phyloP scores from a whole-genome alignment of 257 asterid species.

The Avicennia marina region DNA sequence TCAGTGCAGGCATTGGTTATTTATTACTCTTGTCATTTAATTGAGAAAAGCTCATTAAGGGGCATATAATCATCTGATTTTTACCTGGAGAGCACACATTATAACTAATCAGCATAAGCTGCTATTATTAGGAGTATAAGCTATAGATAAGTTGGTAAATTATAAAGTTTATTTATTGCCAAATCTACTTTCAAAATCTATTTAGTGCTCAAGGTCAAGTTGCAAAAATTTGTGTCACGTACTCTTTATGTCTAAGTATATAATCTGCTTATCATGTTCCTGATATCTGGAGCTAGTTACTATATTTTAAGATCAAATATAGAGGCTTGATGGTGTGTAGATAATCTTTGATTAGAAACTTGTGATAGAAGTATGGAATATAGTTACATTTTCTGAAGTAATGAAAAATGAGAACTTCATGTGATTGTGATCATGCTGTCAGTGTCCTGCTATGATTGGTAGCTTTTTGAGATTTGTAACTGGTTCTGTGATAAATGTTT shows the following conservation, averaged over 20 bases:
- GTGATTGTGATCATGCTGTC: neutral
- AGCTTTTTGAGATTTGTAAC: too few relatives aligned
- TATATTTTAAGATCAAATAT: constrained; percentile 2
- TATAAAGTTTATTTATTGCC: too few relatives aligned
- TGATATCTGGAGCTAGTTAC: too few relatives aligned
- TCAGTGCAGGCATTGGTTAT: too few relatives aligned
- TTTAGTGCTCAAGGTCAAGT: neutral
- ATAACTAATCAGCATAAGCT: neutral
- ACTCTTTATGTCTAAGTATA: too few relatives aligned
- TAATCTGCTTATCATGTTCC: too few relatives aligned
- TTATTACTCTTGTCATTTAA: neutral
- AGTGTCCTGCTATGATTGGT: too few relatives aligned
- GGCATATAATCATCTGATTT: neutral
- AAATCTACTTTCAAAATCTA: too few relatives aligned
- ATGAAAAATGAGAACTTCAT: neutral
- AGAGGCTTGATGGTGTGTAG: neutral
- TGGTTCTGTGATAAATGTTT: too few relatives aligned
- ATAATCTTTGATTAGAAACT: too few relatives aligned
- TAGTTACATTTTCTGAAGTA: too few relatives aligned
- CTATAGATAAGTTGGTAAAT: neutral
- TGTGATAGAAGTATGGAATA: too few relatives aligned
- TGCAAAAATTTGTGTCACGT: neutral
- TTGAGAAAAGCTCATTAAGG: neutral
- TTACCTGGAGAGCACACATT: neutral
- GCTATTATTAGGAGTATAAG: neutral